phyloP scores from a whole-genome alignment of 371 early-diverging fungal species.

The Mortierella sp. region DNA sequence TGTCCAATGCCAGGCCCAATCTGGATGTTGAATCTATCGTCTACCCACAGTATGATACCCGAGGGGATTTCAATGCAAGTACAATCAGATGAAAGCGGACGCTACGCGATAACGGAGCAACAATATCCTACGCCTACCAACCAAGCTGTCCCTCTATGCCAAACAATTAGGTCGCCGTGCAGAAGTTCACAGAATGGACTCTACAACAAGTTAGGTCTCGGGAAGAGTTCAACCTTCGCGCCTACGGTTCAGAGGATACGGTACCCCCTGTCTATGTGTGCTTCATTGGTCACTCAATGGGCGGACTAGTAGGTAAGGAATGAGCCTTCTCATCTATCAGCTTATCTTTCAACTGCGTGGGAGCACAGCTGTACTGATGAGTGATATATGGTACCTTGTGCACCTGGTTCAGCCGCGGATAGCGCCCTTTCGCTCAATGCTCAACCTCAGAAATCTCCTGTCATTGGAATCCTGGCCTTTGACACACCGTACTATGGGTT shows the following conservation, averaged over 20 bases:
- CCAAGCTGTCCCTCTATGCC: too few relatives aligned
- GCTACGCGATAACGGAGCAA: background rate
- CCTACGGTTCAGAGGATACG: constrained; percentile 15
- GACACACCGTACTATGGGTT: constrained; percentile 73
- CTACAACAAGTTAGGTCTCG: constrained; percentile 55
- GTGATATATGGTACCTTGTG: too few relatives aligned
- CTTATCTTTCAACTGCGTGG: too few relatives aligned
- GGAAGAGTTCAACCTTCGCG: constrained; percentile 32
- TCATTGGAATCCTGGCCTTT: constrained; percentile 69
- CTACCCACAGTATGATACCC: constrained; percentile 70
- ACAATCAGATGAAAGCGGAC: background rate
- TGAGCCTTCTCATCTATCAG: background rate
- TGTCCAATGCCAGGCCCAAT: constrained; percentile 56
- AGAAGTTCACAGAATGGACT: constrained; percentile 61
- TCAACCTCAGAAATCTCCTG: constrained; percentile 30
- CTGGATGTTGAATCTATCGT: constrained; percentile 62
- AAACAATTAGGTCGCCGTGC: constrained; percentile 58
- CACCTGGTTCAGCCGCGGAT: constrained; percentile 62
- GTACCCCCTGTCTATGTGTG: constrained; percentile 53
- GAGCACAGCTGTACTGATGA: background rate
- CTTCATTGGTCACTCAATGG: constrained; percentile 69
- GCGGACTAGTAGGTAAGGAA: constrained; percentile 68
- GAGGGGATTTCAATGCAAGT: constrained; percentile 54
- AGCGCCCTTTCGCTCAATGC: constrained; percentile 56
- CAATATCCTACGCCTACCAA: too few relatives aligned